Conservation (phyloP, 208 protist genomes). For the Acanthamoeba polyphaga region DNA sequence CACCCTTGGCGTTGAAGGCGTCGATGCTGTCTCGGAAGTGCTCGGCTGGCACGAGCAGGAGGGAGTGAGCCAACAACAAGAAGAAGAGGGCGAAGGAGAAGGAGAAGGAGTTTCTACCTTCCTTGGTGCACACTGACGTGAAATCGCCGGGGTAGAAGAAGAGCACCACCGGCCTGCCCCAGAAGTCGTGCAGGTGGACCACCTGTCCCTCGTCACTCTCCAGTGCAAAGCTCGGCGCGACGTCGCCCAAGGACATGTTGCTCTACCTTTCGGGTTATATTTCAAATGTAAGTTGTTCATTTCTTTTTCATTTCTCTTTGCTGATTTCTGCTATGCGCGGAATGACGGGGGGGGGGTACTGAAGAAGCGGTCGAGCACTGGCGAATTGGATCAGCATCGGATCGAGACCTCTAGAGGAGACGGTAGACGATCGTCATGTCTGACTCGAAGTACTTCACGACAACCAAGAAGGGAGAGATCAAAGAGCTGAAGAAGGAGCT, state of each 20-base stretch:
- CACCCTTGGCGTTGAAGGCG: conserved; percentile 15
- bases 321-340: background rate
- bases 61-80: background rate
- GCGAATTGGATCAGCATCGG: background rate
- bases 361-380: background rate
- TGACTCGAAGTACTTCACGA: conserved; percentile 67
- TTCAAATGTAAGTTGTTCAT: background rate
- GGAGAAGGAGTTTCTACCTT: background rate
- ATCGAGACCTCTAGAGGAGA: background rate
- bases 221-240: background rate
- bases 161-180: conserved; percentile 17
- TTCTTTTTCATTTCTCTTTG: conserved; percentile 16
- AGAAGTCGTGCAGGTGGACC: background rate
- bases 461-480: conserved; percentile 89
- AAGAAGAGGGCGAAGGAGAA: background rate
- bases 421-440: background rate
- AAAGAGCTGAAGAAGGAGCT: conserved; percentile 94
- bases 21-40: conserved; percentile 26
- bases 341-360: background rate
- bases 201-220: background rate
- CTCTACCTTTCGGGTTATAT: too few species aligned
- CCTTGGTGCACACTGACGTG: conserved; percentile 59
- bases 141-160: conserved; percentile 58
- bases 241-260: background rate
- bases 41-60: background rate